Conservation (phyloP, 768 basidiomycete species). For the Galerina marginata region DNA sequence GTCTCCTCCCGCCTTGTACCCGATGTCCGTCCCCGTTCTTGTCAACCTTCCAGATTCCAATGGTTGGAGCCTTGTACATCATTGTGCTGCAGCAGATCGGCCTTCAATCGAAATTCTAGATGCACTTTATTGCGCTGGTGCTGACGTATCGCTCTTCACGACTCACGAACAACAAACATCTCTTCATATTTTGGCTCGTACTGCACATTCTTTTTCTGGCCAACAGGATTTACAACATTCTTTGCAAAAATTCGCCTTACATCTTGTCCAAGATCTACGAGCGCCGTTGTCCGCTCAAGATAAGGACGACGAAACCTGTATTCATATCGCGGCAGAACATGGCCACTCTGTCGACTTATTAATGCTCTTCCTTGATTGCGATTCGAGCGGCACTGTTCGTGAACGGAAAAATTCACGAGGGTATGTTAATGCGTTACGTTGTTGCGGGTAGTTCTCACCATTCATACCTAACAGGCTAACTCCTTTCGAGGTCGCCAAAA, state of each 20-base stretch:
- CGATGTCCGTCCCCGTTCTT: slow-evolving; percentile 56
- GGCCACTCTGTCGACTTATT: slow-evolving; percentile 70
- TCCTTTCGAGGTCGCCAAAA: slow-evolving; percentile 68
- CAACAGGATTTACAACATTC: slow-evolving; percentile 39
- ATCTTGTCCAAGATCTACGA: slow-evolving; percentile 72
- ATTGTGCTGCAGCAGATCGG: slow-evolving; percentile 59
- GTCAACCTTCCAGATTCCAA: slow-evolving; percentile 71
- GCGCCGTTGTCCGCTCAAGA: slow-evolving; percentile 73
- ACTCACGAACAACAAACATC: slow-evolving; percentile 65
- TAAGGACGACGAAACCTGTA: slow-evolving; percentile 73
- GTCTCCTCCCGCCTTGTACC: slow-evolving; percentile 45
- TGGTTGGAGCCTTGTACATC: slow-evolving; percentile 78
- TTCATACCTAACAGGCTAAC: slow-evolving; percentile 51
- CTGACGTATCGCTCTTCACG: slow-evolving; percentile 76
- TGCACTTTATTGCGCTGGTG: slow-evolving; percentile 75
- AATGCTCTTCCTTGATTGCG: slow-evolving; percentile 67
- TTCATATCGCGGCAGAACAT: slow-evolving; percentile 80
- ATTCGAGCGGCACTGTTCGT: slow-evolving; percentile 57
- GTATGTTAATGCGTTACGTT: slow-evolving; percentile 43
- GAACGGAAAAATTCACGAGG: slow-evolving; percentile 74
- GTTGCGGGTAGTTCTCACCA: slow-evolving; percentile 4
- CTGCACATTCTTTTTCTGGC: slow-evolving; percentile 36
- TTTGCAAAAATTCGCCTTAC: slow-evolving; percentile 64
- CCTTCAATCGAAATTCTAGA: slow-evolving; percentile 71
- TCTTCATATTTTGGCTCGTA: slow-evolving; percentile 68